Conservation (phyloP, 371 early-diverging fungal species). For the Rhizomucor pusillus region DNA sequence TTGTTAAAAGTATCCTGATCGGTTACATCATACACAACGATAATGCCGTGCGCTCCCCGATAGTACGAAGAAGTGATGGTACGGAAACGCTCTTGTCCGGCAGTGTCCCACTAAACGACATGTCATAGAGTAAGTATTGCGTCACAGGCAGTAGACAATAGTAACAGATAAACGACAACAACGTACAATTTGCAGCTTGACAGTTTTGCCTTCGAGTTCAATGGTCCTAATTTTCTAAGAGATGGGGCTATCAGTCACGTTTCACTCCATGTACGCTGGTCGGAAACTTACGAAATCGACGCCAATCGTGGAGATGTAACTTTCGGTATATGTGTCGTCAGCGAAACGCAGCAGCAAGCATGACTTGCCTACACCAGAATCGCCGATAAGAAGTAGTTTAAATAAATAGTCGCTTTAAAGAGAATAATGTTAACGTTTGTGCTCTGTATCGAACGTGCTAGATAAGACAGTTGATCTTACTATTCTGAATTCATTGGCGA, state of each 20-base stretch:
- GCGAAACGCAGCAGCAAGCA: conserved; percentile 98
- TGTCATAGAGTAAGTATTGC: too few relatives aligned
- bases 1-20: conserved; percentile 94
- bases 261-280: background rate
- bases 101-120: conserved; percentile 83
- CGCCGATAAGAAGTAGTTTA: conserved; percentile 98
- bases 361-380: conserved; percentile 99
- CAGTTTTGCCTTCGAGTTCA: conserved; percentile 95
- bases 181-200: conserved; percentile 96
- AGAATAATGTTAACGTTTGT: background rate
- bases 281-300: conserved; percentile 83
- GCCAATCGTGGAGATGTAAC: conserved; percentile 99
- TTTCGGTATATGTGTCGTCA: conserved; percentile 98
- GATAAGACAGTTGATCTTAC: conserved; percentile 4
- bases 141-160: too few relatives aligned
- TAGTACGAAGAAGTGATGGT: conserved; percentile 96
- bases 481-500: conserved; percentile 13
- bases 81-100: conserved; percentile 99
- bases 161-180: too few relatives aligned
- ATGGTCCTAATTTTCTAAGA: conserved; percentile 98
- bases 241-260: background rate
- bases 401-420: conserved; percentile 90
- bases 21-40: conserved; percentile 98
- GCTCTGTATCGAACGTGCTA: background rate
- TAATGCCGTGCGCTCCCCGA: conserved; percentile 97